Evolutionary conservation across 2,329 filamentous ascomycete species (phyloP), one percentile per base, ranked within the genome.

Genomic region (Penicillium sp.): DNA sequence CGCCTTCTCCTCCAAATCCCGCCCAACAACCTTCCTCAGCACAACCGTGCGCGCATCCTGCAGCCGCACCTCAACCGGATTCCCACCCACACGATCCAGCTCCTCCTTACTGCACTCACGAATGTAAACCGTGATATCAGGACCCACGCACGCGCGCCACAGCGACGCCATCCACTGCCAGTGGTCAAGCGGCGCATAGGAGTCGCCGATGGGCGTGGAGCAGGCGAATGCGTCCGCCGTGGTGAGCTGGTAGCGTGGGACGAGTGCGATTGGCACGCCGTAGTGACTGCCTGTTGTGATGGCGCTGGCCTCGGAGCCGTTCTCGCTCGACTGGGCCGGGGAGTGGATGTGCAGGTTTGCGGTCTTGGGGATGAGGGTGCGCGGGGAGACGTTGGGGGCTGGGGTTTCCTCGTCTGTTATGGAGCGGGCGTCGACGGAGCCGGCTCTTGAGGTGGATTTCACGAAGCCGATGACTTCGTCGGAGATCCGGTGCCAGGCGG

Each of bases 131-230:
- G 72, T 75, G 45, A 75, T 68, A 53, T 97, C 91, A 0, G 91
- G 82, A 0, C 86, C 88, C 1, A 90, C 77, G 47, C 87, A 85
- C 9, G 88, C 88, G 9, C 90, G 83, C 91, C 91, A 97, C 21
- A 96, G 78, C 38, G 87, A 91, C 32, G 91, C 91, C 75, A 93
- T 88, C 91, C 91, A 97, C 68, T 94, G 87, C 89, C 91, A 97
- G 71, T 97, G 91, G 61, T 95, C 89, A n/a, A 86, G 78, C 0
- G 87, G 83, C 15, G 82, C 79, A 66, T 94, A 95, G 6, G 78
- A 76, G 63, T 95, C 89, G 17, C 77, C 73, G 57, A 94, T 88
- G 1, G 86, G 84, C 38, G 90, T 82, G 13, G 77, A 75, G 48
- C 80, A 81, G 1, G 89, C 86, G 65, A 85, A 91, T 42, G 77